Percentiles rank a stretch among this genome's conserved stretches.
phyloP scores from a whole-genome alignment of 257 asterid genomes.

The Knoxia roxburghii region DNA sequence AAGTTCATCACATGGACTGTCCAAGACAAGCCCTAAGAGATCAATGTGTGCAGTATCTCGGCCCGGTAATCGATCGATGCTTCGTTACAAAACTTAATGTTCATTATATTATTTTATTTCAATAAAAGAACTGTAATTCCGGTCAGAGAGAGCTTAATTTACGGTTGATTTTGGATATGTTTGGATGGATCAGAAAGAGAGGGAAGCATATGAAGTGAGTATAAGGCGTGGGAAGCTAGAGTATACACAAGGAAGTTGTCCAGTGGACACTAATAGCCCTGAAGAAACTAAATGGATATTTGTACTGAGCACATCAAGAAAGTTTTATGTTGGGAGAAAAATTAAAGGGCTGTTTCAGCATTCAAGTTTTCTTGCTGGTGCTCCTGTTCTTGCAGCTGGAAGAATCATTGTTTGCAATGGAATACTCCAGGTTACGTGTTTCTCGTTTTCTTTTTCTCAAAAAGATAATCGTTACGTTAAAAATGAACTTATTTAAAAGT shows the following conservation, averaged over 20 bases:
- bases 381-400: conserved; percentile 77
- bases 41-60: conserved; percentile 77
- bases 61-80: no score
- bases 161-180: no score
- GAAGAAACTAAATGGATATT: conserved; percentile 84
- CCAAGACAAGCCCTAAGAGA: conserved; percentile 52
- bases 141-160: no score
- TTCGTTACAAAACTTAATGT: no score
- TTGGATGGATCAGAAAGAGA: conserved; percentile 77
- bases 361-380: conserved; percentile 82
- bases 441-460: no score
- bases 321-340: conserved; percentile 63
- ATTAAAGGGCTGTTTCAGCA: conserved; percentile 71
- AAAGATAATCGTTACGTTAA: no score
- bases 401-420: conserved; percentile 59
- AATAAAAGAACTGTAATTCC: no score
- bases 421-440: conserved; percentile 74
- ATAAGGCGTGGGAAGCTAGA: conserved; percentile 52
- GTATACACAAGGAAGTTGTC: conserved; percentile 43
- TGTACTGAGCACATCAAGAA: conserved; percentile 67
- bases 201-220: conserved; percentile 56
- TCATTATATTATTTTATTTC: no score
- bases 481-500: no score
- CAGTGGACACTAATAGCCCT: conserved; percentile 48
- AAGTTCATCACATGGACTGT: conserved; percentile 60